These are phyloP conservation scores for Sutorius australiensis DNA, from an alignment of 768 basidiomycete species.

Conservation along the genomic window DNA sequence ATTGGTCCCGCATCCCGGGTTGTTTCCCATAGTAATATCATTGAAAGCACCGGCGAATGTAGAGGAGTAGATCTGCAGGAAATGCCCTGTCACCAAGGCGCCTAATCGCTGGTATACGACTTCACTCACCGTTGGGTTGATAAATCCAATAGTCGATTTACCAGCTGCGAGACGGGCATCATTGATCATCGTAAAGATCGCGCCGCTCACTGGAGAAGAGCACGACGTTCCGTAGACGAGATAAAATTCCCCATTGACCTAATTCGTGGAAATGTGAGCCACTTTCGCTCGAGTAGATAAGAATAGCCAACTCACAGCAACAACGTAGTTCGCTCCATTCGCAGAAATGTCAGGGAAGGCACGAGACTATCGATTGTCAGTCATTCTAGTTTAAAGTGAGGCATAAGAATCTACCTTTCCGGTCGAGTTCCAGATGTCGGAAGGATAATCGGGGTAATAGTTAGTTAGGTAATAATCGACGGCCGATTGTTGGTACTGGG, in stretches of 20 bases:
- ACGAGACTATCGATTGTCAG: conserved; percentile 37
- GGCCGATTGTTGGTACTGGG: conserved; percentile 36
- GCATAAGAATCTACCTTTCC: conserved; percentile 9
- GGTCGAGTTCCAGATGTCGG: conserved; percentile 26
- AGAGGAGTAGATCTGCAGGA: conserved; percentile 17
- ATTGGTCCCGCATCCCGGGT: conserved; percentile 29
- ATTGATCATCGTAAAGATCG: conserved; percentile 36
- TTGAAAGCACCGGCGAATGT: conserved; percentile 16
- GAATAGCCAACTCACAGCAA: conserved; percentile 10
- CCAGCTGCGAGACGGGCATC: conserved; percentile 33
- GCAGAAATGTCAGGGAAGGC: conserved; percentile 36
- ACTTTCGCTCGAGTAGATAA: not conserved
- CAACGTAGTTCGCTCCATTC: conserved; percentile 33
- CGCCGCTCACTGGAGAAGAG: conserved; percentile 29
- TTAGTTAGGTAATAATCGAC: conserved; percentile 32
- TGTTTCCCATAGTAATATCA: conserved; percentile 19
- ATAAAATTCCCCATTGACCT: conserved; percentile 37
- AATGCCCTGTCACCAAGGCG: not conserved
- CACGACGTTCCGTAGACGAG: conserved; percentile 33
- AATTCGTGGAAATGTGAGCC: not conserved
- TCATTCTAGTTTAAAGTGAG: conserved; percentile 20
- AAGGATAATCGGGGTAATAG: conserved; percentile 26
- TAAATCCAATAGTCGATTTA: conserved; percentile 37
- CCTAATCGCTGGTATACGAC: conserved; percentile 12
- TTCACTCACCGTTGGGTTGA: conserved; percentile 43